Percentiles rank a stretch among this genome's conserved stretches.
These are phyloP conservation scores for Alectoria sarmentosa DNA, from an alignment of 495 filamentous ascomycete genomes.

Conservation along the genomic window DNA sequence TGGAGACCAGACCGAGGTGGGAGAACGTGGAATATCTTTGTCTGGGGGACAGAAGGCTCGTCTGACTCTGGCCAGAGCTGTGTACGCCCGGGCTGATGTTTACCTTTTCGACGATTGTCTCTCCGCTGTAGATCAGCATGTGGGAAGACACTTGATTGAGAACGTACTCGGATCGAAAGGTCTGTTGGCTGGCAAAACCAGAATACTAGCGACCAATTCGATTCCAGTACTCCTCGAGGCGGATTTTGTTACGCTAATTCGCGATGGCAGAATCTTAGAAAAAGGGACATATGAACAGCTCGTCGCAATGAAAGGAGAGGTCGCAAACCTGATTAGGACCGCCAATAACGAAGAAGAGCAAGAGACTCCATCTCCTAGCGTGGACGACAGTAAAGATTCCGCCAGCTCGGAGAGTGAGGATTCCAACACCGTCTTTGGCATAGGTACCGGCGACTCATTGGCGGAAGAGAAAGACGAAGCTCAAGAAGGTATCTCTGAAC, in stretches of 20 bases:
- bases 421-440: slow-evolving; percentile 44
- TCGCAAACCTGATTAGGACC: slow-evolving; percentile 77
- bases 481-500: slow-evolving; percentile 58
- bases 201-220: slow-evolving; percentile 92
- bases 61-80: slow-evolving; percentile 88
- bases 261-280: slow-evolving; percentile 78
- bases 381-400: slow-evolving; percentile 41
- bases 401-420: slow-evolving; percentile 47
- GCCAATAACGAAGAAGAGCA: slow-evolving; percentile 59
- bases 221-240: slow-evolving; percentile 86
- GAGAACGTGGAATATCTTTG: slow-evolving; percentile 93
- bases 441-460: slow-evolving; percentile 31
- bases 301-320: slow-evolving; percentile 87
- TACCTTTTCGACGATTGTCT: slow-evolving; percentile 92
- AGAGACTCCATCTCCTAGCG: slow-evolving; percentile 49
- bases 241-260: slow-evolving; percentile 75
- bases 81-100: slow-evolving; percentile 95
- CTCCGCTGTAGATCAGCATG: slow-evolving; percentile 96
- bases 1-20: slow-evolving; percentile 93
- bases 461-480: slow-evolving; percentile 61
- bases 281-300: slow-evolving; percentile 84
- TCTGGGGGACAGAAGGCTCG: slow-evolving; percentile 97
- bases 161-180: slow-evolving; percentile 83
- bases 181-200: slow-evolving; percentile 77
- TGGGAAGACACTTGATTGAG: slow-evolving; percentile 90